A percentile compares a stretch with the other conserved stretches of the same genome.
Conservation (phyloP, 805 yeast species). For the Candida hispaniensis region DNA sequence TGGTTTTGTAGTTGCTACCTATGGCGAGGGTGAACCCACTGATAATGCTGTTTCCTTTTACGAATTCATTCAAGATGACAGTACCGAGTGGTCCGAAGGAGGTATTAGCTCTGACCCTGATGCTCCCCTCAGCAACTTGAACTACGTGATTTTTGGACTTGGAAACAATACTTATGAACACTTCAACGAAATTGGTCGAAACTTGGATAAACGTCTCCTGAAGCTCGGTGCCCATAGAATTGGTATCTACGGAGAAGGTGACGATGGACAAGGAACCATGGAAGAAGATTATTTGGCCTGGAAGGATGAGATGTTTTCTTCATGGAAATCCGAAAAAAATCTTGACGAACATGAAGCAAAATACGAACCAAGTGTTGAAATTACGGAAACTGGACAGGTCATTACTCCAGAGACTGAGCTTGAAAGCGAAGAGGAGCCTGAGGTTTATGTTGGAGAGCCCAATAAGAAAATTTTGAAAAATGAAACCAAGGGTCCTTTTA, state of each 20-base stretch:
- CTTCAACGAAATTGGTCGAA: slow-evolving; percentile 69
- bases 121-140: slow-evolving; percentile 41
- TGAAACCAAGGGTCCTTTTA: slow-evolving; percentile 55
- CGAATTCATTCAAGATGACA: slow-evolving; percentile 47
- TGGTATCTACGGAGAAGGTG: slow-evolving; percentile 83
- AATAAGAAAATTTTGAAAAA: slow-evolving; percentile 42
- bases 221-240: slow-evolving; percentile 62
- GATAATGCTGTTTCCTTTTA: slow-evolving; percentile 82
- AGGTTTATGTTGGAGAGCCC: slow-evolving; percentile 78
- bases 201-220: slow-evolving; percentile 39
- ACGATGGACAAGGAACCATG: slow-evolving; percentile 87
- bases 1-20: slow-evolving; percentile 78
- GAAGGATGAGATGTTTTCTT: slow-evolving; percentile 70
- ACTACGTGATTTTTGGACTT: slow-evolving; percentile 73
- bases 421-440: slow-evolving; percentile 30
- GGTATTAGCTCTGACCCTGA: slow-evolving; percentile 24
- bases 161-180: slow-evolving; percentile 94
- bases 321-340: slow-evolving; percentile 50
- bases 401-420: slow-evolving; percentile 21
- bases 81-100: slow-evolving; percentile 37
- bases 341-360: slow-evolving; percentile 70
- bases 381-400: slow-evolving; percentile 26
- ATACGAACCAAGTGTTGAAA: slow-evolving; percentile 57
- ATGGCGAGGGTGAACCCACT: slow-evolving; percentile 98
- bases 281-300: slow-evolving; percentile 91